phyloP scores from a whole-genome alignment of 2,329 filamentous ascomycete species.

The Penicillium sp. region DNA sequence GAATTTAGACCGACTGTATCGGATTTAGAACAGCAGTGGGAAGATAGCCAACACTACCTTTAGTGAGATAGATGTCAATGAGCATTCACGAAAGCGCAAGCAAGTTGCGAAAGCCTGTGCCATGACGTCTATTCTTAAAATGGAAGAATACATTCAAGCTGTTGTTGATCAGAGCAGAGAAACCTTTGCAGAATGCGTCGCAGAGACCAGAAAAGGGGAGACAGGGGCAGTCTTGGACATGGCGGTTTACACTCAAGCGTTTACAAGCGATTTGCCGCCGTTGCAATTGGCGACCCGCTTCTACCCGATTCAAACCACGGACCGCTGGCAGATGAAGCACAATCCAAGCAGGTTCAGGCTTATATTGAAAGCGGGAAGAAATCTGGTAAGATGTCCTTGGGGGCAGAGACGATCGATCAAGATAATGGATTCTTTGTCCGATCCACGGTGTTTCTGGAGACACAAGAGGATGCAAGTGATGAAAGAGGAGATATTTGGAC shows the following conservation, averaged over 20 bases:
- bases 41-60: neutral
- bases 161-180: neutral
- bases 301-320: constrained; percentile 64
- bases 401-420: constrained; percentile 66
- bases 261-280: neutral
- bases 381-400: constrained; percentile 63
- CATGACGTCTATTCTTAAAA: neutral
- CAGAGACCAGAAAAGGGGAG: neutral
- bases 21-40: neutral
- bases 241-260: neutral
- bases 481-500: constrained; percentile 75
- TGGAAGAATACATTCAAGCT: neutral
- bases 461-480: constrained; percentile 68
- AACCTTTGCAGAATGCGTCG: neutral
- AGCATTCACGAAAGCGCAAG: neutral
- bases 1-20: neutral
- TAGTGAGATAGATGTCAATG: neutral
- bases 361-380: constrained; percentile 67
- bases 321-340: constrained; percentile 76
- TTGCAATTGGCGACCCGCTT: neutral
- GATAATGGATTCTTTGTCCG: constrained; percentile 74
- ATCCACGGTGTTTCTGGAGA: constrained; percentile 79
- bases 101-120: neutral
- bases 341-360: constrained; percentile 76
- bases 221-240: neutral